Evolutionary conservation across 768 basidiomycete genomes (phyloP), one percentile per base, ranked within the genome.

Genomic region (Exidia glandulosa): DNA sequence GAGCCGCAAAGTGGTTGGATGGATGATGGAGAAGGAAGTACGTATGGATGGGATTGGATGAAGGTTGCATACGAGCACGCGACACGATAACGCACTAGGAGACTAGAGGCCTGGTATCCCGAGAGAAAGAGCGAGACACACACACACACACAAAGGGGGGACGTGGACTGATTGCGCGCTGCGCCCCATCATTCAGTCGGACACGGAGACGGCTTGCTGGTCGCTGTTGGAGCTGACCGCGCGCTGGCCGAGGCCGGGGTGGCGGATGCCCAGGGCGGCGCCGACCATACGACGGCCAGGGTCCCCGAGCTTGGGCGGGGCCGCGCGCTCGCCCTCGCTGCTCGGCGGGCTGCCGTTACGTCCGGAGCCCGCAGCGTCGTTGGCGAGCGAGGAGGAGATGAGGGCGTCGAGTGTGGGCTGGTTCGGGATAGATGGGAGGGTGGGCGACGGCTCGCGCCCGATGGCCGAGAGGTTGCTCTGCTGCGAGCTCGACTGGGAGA

Each of bases 211-310:
- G n/a, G n/a, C n/a, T n/a, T n/a, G n/a, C n/a, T n/a, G n/a, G n/a
- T n/a, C n/a, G n/a, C n/a, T n/a, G n/a, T 71, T 74, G 67, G 65
- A 70, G 62, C 86, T 70, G 58, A 82, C 69, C 63, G 88, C 80
- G 37, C 85, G 83, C n/a, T n/a, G n/a, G 25, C 80, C 81, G 61
- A 90, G 74, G 36, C 79, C 78, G 32, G 90, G 90, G 72, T 90
- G 89, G 72, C 90, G 80, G 61, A 92, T 79, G 48, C 90, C 90
- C 60, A 93, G 75, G 32, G 90, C 90, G 58, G 86, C 86, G 47
- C 89, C 90, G 27, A 93, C 78, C 90, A 93, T 93, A 67, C 90
- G 78, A 75, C 89, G 90, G 37, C 88, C 90, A 33, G 90, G 88
- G 71, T 93, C 88, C 33, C 90, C 90, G 65, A 93, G 90, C 67